Base-by-base conservation (phyloP, 371 early-diverging fungal species). In the Syncephalastrum racemosum region DNA sequence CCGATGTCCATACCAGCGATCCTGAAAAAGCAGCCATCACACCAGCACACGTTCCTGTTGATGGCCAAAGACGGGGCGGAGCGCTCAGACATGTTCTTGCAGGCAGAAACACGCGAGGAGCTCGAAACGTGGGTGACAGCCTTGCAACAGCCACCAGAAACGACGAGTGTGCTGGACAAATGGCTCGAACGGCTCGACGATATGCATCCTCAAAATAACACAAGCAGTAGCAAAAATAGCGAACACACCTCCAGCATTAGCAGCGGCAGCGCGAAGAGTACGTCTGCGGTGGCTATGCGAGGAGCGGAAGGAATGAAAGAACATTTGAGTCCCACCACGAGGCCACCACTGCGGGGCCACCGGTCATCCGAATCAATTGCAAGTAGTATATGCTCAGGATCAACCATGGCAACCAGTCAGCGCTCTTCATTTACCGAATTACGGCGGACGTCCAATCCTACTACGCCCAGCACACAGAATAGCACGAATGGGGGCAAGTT, bases 141-240 rank as follows among this genome's bases (percentile, higher is more conserved):
- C 13, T 41, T 76, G 42, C 57, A 70, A 20, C 55, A 68, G 20
- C n/a, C 46, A 3, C 39, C 40, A n/a, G 60, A 66, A 19, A 61
- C 67, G 4, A 53, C 45, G 18, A 76, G 71, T 44, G 73, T 76
- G 1, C 62, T 76, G 14, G 77, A 76, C 18, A 76, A 76, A 47
- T 76, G 77, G 77, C 54, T 76, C 2, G 66, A 69, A 22, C 45
- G 73, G 49, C 50, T 73, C 14, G 67, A 76, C 10, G 36, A 31
- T 2, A 58, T 76, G 13, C 63, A 51, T 15, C 46, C 54, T 1
- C 42, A 22, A 4, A 31, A 31, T 31, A 31, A 31, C 36, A 8
- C 36, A 5, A 31, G 5, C 54, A 22, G 16, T 44, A 44, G 15
- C 27, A 54, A 14, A 41, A 54, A 14, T 44, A 54, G 44, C 36